Evolutionary conservation across 2,329 filamentous ascomycete species (phyloP).

Genomic region (Drechslera avenae): DNA sequence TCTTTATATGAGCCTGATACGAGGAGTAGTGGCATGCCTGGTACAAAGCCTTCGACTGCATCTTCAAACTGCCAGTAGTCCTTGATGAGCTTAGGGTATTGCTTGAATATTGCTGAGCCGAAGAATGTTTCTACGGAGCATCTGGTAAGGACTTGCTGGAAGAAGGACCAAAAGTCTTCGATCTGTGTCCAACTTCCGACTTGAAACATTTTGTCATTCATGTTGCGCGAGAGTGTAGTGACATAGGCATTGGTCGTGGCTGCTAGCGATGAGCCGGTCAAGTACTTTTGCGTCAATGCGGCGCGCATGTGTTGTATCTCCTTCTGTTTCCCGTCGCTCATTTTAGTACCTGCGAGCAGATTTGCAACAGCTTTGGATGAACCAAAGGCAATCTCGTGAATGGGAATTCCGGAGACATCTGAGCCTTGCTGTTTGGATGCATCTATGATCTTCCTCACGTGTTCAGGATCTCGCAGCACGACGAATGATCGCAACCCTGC

Average conservation of each 20-base stretch:
- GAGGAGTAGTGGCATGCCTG: slow-evolving; percentile 26
- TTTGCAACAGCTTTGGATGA: slow-evolving; percentile 11
- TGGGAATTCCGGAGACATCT: slow-evolving; percentile 2
- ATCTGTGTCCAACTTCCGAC: slow-evolving; percentile 36
- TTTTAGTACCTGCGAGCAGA: slow-evolving; percentile 5
- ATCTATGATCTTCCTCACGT: slow-evolving; percentile 23
- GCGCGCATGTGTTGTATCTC: slow-evolving; percentile 9
- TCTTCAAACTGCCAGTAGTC: slow-evolving; percentile 37
- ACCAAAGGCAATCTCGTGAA: slow-evolving; percentile 23
- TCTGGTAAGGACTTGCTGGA: slow-evolving; percentile 34
- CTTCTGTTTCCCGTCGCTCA: background rate
- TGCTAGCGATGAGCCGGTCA: slow-evolving; percentile 20
- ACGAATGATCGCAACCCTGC: slow-evolving; percentile 25
- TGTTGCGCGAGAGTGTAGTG: slow-evolving; percentile 25
- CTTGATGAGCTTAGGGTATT: slow-evolving; percentile 30
- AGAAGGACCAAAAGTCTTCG: slow-evolving; percentile 39
- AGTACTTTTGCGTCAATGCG: slow-evolving; percentile 17
- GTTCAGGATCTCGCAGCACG: slow-evolving; percentile 29
- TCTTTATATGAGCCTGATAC: slow-evolving; percentile 17
- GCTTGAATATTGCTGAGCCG: slow-evolving; percentile 30
- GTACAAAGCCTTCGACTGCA: slow-evolving; percentile 22
- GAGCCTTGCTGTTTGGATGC: slow-evolving; percentile 16
- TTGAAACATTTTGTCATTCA: slow-evolving; percentile 41
- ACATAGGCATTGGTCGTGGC: slow-evolving; percentile 25
- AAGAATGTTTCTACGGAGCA: slow-evolving; percentile 34